Evolutionary conservation across 108 stramenopile species (phyloP), one percentile per base, ranked within the genome.

Genomic region (Aurantiochytrium sp.): DNA sequence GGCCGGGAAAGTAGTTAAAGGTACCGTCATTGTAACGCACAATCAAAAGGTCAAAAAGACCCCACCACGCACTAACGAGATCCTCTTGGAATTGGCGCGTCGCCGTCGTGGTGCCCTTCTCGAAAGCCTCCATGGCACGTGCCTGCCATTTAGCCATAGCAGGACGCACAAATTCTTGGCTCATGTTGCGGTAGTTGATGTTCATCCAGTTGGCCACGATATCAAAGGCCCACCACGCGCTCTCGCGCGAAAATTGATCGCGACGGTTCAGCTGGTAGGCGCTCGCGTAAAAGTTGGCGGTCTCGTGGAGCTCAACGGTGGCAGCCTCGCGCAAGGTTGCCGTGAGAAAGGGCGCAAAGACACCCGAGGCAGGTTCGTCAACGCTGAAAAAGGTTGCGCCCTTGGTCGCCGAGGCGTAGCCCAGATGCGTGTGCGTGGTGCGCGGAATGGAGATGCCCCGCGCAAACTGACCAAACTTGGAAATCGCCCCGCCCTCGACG

Each of bases 151-250:
- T 45, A 16, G 8, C 6, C 47, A 83, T 83, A 21, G 73, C 73
- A 14, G 73, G 73, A 43, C 49, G 44, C 47, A 83, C 73, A 21
- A 51, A 83, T 16, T 45, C 49, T 51, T 51, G 23, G 49, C 47
- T 83, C 73, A 83, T 83, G 73, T 83, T 83, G 47, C 49, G 73
- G 49, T 83, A 83, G 19, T 83, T 83, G 5, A 83, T 25, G 73
- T 83, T 83, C 47, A 83, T 45, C 73, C 49, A 51, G 73, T 83
- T 83, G 49, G 73, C 73, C 47, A 83, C 73, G 23, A 83, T 25
- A 43, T 83, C 73, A 83, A 83, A 83, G 44, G 73, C 73, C 73
- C 73, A 83, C 73, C 73, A 83, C 47, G 73, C 73, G 49, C 73
- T 83, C 23, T 51, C 49, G 49, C 73, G 73, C 14, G 73, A 51